Evolutionary conservation across 2,329 filamentous ascomycete genomes (phyloP), one percentile per base, ranked within the genome.

Genomic region (Trichoderma sp.): DNA sequence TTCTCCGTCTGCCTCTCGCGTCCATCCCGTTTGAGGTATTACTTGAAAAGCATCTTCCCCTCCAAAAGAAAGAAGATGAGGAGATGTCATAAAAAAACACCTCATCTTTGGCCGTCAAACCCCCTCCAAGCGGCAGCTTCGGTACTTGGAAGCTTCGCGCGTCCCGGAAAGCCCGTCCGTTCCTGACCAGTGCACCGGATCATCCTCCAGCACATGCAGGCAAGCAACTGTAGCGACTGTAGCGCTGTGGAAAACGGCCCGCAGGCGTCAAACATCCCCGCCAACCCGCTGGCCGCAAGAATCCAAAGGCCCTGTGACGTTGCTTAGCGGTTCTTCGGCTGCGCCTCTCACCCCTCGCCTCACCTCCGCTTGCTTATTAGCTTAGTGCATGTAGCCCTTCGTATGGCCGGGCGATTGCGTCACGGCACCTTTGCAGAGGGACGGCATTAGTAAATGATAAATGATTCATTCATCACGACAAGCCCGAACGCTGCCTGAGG

Each of bases 371-470:
- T 17, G 15, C n/a, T n/a, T 53, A 17, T 9, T 7, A n/a, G 19
- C 32, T 35, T 35, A 45, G 25, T 29, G 50, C 32, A 6, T 10
- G 34, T 50, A 64, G 50, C 50, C 39, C 17, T 61, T 61, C 52
- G 10, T 34, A 56, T 64, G 29, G 12, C 42, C 67, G 60, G 67
- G 52, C 52, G 35, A 61, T 69, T 70, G 69, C 69, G 68, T 69
- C 69, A 70, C 65, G 57, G 61, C 66, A 60, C 64, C 7, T 27
- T 65, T 12, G 17, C 10, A 32, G 52, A 25, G 13, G 25, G 19
- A 50, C 45, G n/a, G 45, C 10, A 29, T 10, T 64, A 27, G 35
- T 50, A 39, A 35, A 17, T 64, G n/a, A 48, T 50, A 39, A 35
- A 48, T 65, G 52, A 57, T 29, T 64, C 34, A 19, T 50, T 37